phyloP scores from a whole-genome alignment of 345 rosid genomes.

The Psidium friedrichsthalianum region DNA sequence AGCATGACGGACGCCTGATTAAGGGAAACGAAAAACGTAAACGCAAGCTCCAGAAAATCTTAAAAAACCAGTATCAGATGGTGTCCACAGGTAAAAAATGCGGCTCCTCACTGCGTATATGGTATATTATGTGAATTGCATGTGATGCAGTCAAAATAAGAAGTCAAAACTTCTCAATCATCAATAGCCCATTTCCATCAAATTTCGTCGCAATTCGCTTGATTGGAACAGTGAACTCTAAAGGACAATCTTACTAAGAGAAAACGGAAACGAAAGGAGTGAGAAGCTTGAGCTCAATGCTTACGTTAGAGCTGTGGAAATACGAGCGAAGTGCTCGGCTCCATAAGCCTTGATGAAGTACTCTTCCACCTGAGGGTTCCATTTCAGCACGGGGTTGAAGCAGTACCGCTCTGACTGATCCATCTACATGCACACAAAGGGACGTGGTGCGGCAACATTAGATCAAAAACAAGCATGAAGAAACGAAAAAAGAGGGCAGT shows the following conservation, averaged over 20 bases:
- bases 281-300: neutral
- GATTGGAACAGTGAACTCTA: neutral
- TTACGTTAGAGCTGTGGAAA: conserved; percentile 77
- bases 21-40: neutral
- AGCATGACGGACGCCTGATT: conserved; percentile 68
- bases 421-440: conserved; percentile 18
- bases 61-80: neutral
- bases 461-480: neutral
- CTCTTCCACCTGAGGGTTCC: conserved; percentile 78
- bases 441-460: neutral
- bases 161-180: neutral
- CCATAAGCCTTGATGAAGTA: conserved; percentile 85
- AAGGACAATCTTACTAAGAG: neutral
- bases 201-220: neutral
- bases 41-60: neutral
- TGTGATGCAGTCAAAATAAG: neutral
- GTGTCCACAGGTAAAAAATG: neutral
- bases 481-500: neutral
- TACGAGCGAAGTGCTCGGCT: conserved; percentile 52
- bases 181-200: neutral
- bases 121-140: neutral
- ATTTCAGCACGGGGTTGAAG: conserved; percentile 56
- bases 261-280: neutral
- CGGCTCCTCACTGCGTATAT: neutral
- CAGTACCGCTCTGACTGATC: conserved; percentile 60